Base-by-base conservation (phyloP, 257 asterid genomes). In the Capsicum baccatum region DNA sequence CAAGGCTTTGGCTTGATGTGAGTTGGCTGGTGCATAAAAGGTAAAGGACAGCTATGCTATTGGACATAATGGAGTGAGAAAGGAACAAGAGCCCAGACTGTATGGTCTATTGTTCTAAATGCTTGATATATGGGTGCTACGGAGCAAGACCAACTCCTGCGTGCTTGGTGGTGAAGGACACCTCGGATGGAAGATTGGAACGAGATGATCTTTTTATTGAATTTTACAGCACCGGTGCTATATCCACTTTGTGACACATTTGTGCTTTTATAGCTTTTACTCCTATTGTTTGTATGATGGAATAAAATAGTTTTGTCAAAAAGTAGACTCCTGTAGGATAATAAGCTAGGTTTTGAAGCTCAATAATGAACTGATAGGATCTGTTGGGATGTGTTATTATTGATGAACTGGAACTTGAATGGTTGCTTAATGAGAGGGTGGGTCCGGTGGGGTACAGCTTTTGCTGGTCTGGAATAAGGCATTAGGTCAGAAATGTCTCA, bases 1-100 rank as follows among this genome's bases (percentile, higher is more conserved):
- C 17, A 44, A 9, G 79, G 57, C 16, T 71, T 71, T 71, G 79
- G 58, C 79, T 71, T 71, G 39, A 71, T 50, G 17, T 71, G 37
- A 44, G 79, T 71, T 71, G 39, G 37, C 57, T 47, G 79, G 37
- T 71, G 79, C 79, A n/a, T 70, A 37, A 70, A 16, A 44, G 57
- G 9, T 64, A 64, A 64, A 44, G 44, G 26, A 9, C 71, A 57
- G 62, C 62, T 57, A 64, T 5, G 47, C 44, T 64, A 35, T 26
- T 64, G 71, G 47, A 64, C 9, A 35, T 64, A 64, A 26, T 64
- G 9, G 26, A 5, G 9, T 26, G 62, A 57, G 62, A 26, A 64
- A 63, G 42, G 70, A 21, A 63, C 8, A n/a, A 56, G 60, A 56
- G 7, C 21, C 44, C 71, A 26, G 71, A 64, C 17, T 4, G 71